Conservation (phyloP, 331 rosid species). For the Rhamnella rubrinervis region DNA sequence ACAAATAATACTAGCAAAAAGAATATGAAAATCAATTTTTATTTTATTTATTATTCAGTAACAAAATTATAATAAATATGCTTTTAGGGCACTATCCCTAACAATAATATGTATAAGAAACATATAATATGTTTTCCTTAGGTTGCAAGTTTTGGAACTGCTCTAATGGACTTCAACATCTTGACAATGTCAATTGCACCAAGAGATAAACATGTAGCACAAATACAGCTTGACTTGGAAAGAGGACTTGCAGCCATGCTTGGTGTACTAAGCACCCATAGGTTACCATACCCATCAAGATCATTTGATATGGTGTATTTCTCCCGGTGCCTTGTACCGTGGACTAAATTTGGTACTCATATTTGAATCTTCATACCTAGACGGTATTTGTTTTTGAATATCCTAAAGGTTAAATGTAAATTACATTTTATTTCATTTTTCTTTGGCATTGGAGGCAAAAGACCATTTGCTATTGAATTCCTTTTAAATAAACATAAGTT, state of each 20-base stretch:
- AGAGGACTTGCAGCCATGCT: conserved; percentile 36
- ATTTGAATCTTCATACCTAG: neutral
- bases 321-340: conserved; percentile 28
- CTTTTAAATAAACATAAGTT: neutral
- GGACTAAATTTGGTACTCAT: conserved; percentile 26
- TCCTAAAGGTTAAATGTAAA: neutral
- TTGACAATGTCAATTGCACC: conserved; percentile 35
- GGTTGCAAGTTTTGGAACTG: conserved; percentile 30
- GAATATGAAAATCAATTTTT: no score
- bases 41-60: no score
- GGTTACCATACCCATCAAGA: conserved; percentile 33
- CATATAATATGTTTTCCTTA: no score
- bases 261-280: conserved; percentile 20
- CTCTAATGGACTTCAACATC: conserved; percentile 28
- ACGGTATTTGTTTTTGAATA: neutral
- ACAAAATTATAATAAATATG: no score
- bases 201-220: conserved; percentile 28
- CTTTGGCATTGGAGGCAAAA: neutral
- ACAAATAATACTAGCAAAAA: no score
- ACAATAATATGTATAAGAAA: no score
- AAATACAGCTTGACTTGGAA: conserved; percentile 33
- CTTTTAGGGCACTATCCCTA: no score
- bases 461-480: neutral
- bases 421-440: neutral
- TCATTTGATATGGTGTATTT: conserved; percentile 32